Percentiles rank a stretch among this genome's conserved stretches.
phyloP scores from a whole-genome alignment of 495 filamentous ascomycete genomes.

The Hyaloscypha finlandica region DNA sequence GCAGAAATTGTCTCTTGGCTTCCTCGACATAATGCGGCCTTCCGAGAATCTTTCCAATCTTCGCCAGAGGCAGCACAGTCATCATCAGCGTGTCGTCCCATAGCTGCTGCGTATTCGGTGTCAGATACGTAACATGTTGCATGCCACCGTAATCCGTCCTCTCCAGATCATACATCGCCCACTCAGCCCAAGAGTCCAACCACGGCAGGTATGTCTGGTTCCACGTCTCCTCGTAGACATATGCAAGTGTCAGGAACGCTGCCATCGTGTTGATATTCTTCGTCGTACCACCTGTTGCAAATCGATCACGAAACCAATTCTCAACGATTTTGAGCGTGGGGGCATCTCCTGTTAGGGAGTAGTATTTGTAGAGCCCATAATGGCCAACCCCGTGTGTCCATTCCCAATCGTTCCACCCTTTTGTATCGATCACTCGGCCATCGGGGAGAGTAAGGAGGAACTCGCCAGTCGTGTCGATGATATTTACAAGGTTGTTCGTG shows the following conservation, averaged over 20 bases:
- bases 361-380: constrained; percentile 74
- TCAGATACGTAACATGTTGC: constrained; percentile 70
- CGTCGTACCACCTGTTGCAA: constrained; percentile 65
- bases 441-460: constrained; percentile 68
- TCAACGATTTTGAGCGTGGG: constrained; percentile 57
- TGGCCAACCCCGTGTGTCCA: constrained; percentile 78
- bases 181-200: constrained; percentile 74
- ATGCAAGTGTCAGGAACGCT: constrained; percentile 68
- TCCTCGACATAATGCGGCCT: constrained; percentile 67
- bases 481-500: constrained; percentile 67
- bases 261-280: constrained; percentile 54
- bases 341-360: constrained; percentile 58
- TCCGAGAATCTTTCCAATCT: constrained; percentile 66
- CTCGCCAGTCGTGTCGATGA: constrained; percentile 65
- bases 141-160: constrained; percentile 70
- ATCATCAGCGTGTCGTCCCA: constrained; percentile 85
- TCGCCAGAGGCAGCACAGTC: constrained; percentile 74
- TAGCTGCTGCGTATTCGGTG: constrained; percentile 64
- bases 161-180: constrained; percentile 70
- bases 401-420: constrained; percentile 77
- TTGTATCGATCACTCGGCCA: constrained; percentile 73
- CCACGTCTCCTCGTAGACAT: constrained; percentile 66
- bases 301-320: constrained; percentile 65
- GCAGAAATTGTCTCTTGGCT: constrained; percentile 69
- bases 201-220: constrained; percentile 64